Conservation (phyloP, 257 asterid species). For the Solanum microdontum region DNA sequence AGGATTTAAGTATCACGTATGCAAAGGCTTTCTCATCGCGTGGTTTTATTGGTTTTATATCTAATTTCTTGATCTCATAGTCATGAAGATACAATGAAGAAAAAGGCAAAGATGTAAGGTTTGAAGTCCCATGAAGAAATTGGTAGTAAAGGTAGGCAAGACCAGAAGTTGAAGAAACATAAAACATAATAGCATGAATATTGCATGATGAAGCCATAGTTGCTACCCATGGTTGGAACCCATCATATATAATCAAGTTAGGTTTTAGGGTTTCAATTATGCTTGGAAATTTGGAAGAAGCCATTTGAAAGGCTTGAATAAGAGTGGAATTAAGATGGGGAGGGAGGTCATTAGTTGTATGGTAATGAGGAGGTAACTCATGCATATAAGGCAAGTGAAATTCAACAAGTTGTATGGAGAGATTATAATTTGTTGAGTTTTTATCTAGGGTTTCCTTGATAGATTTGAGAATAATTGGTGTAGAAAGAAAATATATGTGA, state of each 20-base stretch:
- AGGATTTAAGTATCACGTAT: background rate
- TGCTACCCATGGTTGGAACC: slow-evolving; percentile 23
- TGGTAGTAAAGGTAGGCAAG: slow-evolving; percentile 10
- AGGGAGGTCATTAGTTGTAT: slow-evolving; percentile 50
- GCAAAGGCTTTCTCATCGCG: background rate
- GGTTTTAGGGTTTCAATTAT: slow-evolving; percentile 22
- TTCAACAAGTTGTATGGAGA: slow-evolving; percentile 18
- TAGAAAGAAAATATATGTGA: slow-evolving; percentile 19
- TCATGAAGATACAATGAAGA: background rate
- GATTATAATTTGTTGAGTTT: background rate
- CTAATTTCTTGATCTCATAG: slow-evolving; percentile 3
- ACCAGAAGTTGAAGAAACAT: slow-evolving; percentile 17
- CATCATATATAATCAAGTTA: slow-evolving; percentile 28
- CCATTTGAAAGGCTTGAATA: slow-evolving; percentile 10
- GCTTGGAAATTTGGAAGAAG: slow-evolving; percentile 17
- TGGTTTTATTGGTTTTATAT: background rate
- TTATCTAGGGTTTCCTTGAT: slow-evolving; percentile 16
- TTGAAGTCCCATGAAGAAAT: background rate
- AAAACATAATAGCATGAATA: slow-evolving; percentile 18
- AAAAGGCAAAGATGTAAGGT: background rate
- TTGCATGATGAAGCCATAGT: background rate
- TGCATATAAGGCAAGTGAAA: slow-evolving; percentile 23
- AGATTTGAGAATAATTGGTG: slow-evolving; percentile 31
- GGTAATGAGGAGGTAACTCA: slow-evolving; percentile 28
- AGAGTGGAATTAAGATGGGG: slow-evolving; percentile 28